phyloP scores from a whole-genome alignment of 2,329 filamentous ascomycete genomes.

The Sporothrix schenckii region DNA sequence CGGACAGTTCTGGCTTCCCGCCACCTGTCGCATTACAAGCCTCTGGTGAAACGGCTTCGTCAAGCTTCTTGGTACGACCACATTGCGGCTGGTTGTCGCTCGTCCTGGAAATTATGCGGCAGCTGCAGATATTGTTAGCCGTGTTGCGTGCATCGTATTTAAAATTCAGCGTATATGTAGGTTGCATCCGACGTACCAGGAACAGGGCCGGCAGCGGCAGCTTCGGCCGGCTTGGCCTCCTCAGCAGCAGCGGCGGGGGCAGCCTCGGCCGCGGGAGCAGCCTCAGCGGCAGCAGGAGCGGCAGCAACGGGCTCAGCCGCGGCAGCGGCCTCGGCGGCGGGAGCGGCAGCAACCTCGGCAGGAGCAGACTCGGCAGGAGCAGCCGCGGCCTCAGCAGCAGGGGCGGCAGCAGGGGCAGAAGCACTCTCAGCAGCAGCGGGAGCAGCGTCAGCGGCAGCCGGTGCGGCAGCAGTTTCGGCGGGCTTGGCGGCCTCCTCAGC shows the following conservation, averaged over 20 bases:
- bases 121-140: neutral
- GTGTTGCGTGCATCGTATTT: neutral
- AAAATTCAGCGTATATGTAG: neutral
- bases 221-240: constrained; percentile 27
- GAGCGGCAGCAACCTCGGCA: constrained; percentile 38
- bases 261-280: constrained; percentile 22
- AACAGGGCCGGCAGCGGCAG: constrained; percentile 1
- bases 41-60: neutral
- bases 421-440: constrained; percentile 33
- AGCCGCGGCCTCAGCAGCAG: constrained; percentile 36
- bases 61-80: neutral
- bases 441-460: constrained; percentile 32
- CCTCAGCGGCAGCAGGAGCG: constrained; percentile 27
- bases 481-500: constrained; percentile 35
- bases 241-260: constrained; percentile 35
- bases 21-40: constrained; percentile 18
- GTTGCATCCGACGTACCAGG: neutral
- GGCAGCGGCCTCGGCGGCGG: constrained; percentile 25
- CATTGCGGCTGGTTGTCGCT: neutral
- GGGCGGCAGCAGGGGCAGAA: constrained; percentile 35
- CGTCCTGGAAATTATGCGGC: neutral
- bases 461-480: constrained; percentile 35
- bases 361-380: constrained; percentile 36
- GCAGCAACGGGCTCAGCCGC: constrained; percentile 32
- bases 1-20: neutral